A percentile compares a stretch with the other conserved stretches of the same genome.
phyloP scores from a whole-genome alignment of 2,329 filamentous ascomycete genomes.

The Epichloe uncinata region DNA sequence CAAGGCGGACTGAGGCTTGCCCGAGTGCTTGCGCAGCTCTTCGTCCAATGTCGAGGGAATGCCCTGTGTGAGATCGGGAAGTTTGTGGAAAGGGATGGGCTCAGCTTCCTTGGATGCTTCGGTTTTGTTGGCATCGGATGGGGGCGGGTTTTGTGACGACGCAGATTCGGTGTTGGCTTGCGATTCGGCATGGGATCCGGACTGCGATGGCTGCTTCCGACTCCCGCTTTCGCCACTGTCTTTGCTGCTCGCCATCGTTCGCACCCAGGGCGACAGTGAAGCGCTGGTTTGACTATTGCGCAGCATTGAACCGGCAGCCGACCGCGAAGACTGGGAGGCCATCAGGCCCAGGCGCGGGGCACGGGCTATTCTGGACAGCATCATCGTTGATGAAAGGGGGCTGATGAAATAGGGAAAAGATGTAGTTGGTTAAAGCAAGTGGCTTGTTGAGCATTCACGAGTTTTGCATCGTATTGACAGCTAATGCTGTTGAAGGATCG shows the following conservation, averaged over 20 bases:
- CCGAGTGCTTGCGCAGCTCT: constrained; percentile 44
- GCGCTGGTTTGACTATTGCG: constrained; percentile 12
- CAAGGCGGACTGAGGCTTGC: constrained; percentile 18
- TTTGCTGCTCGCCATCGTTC: constrained; percentile 15
- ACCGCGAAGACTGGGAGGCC: constrained; percentile 16
- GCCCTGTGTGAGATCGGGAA: constrained; percentile 86
- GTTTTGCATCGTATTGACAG: constrained; percentile 1
- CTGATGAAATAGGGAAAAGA: background rate
- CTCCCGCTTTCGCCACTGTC: constrained; percentile 3
- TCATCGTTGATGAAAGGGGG: constrained; percentile 15
- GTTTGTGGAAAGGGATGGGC: constrained; percentile 46
- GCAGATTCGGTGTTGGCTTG: constrained; percentile 6
- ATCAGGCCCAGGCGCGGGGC: constrained; percentile 21
- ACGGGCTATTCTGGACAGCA: constrained; percentile 25
- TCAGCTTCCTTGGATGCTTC: constrained; percentile 22
- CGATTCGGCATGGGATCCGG: background rate
- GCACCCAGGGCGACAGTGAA: constrained; percentile 15
- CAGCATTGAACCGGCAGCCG: constrained; percentile 13
- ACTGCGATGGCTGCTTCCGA: constrained; percentile 5
- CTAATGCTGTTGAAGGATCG: background rate
- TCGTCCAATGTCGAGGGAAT: constrained; percentile 83
- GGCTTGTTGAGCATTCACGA: background rate
- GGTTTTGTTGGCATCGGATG: constrained; percentile 5
- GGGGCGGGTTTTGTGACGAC: background rate
- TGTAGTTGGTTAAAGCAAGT: background rate